These are phyloP conservation scores for Fusarium tupiense DNA, from an alignment of 2,329 filamentous ascomycete species.

Conservation along the genomic window DNA sequence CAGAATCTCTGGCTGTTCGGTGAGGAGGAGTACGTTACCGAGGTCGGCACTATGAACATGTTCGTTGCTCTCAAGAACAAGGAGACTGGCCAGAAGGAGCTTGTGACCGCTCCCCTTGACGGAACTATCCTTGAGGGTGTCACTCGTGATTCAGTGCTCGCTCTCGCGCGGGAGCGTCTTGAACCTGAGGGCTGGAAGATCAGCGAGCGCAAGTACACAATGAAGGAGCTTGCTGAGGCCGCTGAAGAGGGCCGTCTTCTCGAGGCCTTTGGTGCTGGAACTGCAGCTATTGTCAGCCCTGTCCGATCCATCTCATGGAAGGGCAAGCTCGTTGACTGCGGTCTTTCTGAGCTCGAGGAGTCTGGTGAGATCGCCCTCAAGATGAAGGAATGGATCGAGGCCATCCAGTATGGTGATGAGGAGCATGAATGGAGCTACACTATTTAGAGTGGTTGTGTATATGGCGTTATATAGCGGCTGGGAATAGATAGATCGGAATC, in stretches of 20 bases:
- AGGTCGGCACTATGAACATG: conserved; percentile 99
- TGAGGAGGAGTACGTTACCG: conserved; percentile 93
- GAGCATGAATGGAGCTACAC: conserved; percentile 88
- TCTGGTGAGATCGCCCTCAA: conserved; percentile 84
- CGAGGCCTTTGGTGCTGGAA: conserved; percentile 94
- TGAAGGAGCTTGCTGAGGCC: conserved; percentile 85
- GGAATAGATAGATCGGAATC: conserved; percentile 29
- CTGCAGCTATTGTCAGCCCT: conserved; percentile 92
- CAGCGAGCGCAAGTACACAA: conserved; percentile 89
- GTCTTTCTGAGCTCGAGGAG: conserved; percentile 82
- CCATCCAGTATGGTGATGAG: conserved; percentile 93
- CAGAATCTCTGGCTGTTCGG: conserved; percentile 99
- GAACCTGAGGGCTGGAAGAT: conserved; percentile 88
- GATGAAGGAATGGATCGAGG: conserved; percentile 98
- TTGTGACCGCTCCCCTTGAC: conserved; percentile 94
- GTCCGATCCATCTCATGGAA: conserved; percentile 91
- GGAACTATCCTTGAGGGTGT: conserved; percentile 97
- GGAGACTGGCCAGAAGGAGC: conserved; percentile 88
- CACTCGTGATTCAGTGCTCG: conserved; percentile 90
- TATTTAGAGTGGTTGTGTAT: conserved; percentile 20
- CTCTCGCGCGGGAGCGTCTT: conserved; percentile 84
- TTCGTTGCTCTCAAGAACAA: conserved; percentile 88
- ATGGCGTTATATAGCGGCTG: conserved; percentile 28
- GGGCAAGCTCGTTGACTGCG: conserved; percentile 83
- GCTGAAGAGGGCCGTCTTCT: conserved; percentile 85